Conservation (phyloP, 2,329 filamentous ascomycete species). For the Trichophaea hybrida region DNA sequence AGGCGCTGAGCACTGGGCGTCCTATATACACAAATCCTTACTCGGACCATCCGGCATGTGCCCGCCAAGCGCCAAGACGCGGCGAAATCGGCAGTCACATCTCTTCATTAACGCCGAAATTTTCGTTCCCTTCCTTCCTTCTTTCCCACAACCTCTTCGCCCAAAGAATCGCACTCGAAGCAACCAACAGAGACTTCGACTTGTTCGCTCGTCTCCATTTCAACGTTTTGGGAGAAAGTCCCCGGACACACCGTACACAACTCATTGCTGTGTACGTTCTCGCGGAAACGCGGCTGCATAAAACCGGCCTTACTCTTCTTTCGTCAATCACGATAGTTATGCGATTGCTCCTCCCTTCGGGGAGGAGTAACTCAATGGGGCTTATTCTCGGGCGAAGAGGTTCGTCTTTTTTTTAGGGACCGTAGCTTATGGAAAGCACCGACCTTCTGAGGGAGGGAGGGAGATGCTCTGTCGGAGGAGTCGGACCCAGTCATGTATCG, state of each 20-base stretch:
- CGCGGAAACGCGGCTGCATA: not conserved
- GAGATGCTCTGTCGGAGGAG: not conserved
- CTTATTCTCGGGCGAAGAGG: not conserved
- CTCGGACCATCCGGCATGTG: too few species aligned
- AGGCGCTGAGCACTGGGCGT: too few species aligned
- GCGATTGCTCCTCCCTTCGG: not conserved
- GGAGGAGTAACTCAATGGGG: not conserved
- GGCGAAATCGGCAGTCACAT: not conserved
- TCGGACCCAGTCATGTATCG: not conserved
- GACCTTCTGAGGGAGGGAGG: not conserved
- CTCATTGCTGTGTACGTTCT: not conserved
- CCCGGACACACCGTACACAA: not conserved
- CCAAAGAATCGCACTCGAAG: not conserved
- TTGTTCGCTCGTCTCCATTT: not conserved
- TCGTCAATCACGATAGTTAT: conserved; percentile 1
- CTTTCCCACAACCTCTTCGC: not conserved
- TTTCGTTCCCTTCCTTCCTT: not conserved
- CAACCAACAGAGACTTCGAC: not conserved
- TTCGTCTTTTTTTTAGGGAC: not conserved
- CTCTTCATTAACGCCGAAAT: not conserved
- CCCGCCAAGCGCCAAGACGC: not conserved
- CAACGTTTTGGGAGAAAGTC: conserved; percentile 1
- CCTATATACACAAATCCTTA: too few species aligned
- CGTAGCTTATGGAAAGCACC: not conserved
- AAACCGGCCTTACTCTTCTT: not conserved